phyloP scores from a whole-genome alignment of 2,329 filamentous ascomycete genomes.

The Fusarium sp. region DNA sequence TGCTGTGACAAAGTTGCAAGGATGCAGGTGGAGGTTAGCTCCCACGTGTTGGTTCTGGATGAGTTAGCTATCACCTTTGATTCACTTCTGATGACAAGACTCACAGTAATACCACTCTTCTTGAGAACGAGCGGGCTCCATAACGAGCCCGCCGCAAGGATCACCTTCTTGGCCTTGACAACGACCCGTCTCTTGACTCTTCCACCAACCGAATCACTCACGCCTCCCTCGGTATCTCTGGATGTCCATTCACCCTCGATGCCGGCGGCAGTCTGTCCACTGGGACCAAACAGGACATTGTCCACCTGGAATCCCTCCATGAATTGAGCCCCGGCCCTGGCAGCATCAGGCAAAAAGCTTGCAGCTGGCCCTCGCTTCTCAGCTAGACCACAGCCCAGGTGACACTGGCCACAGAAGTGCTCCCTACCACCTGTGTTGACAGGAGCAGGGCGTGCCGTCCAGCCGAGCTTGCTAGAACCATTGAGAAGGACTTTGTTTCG shows the following conservation, averaged over 20 bases:
- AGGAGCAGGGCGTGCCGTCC: constrained; percentile 76
- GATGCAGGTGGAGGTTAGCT: constrained; percentile 85
- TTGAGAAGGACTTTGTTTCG: constrained; percentile 81
- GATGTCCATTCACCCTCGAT: constrained; percentile 83
- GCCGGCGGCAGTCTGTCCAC: constrained; percentile 74
- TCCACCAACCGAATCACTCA: constrained; percentile 65
- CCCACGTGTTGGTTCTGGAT: constrained; percentile 83
- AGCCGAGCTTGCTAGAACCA: constrained; percentile 81
- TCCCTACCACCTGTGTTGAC: constrained; percentile 83
- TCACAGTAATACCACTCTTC: constrained; percentile 81
- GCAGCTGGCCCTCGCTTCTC: constrained; percentile 86
- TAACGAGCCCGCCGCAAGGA: constrained; percentile 83
- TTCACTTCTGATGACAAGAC: constrained; percentile 37
- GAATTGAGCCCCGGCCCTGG: constrained; percentile 82
- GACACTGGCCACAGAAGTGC: constrained; percentile 81
- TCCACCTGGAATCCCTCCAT: constrained; percentile 86
- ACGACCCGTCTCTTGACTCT: constrained; percentile 72
- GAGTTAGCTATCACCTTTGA: constrained; percentile 41
- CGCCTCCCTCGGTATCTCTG: constrained; percentile 73
- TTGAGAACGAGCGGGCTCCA: constrained; percentile 83
- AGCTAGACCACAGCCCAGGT: constrained; percentile 73
- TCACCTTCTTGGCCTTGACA: constrained; percentile 84
- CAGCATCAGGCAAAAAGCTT: constrained; percentile 85
- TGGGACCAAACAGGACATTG: constrained; percentile 77
- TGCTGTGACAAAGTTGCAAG: constrained; percentile 71